These are phyloP conservation scores for Brassica balearica DNA, from an alignment of 441 rosid species.

Conservation along the genomic window DNA sequence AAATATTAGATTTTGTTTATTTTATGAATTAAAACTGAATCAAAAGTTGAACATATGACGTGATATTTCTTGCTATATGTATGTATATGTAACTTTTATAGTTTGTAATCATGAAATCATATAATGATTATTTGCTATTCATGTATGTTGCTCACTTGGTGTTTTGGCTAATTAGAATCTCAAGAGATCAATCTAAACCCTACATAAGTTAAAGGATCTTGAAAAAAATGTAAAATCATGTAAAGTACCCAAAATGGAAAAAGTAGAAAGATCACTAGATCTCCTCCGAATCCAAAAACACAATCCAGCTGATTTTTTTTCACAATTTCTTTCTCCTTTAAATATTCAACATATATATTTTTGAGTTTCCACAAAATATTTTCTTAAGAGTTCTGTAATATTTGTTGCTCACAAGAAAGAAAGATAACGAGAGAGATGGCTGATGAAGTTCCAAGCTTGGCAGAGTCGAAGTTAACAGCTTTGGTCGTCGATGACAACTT, in stretches of 20 bases:
- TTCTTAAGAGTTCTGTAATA: background rate
- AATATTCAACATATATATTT: background rate
- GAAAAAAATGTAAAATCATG: background rate
- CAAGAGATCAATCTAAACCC: constrained; percentile 27
- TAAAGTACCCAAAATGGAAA: constrained; percentile 24
- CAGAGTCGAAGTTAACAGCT: constrained; percentile 52
- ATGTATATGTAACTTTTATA: background rate
- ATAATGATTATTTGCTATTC: constrained; percentile 30
- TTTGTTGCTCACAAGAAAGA: background rate
- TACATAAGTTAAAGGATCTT: constrained; percentile 11
- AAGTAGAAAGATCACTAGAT: constrained; percentile 15
- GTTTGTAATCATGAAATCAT: background rate
- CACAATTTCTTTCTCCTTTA: constrained; percentile 12
- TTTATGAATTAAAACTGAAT: background rate
- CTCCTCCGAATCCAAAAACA: constrained; percentile 35
- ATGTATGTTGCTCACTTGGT: constrained; percentile 19
- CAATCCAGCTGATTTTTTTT: constrained; percentile 30
- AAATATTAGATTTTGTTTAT: background rate
- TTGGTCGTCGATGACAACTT: constrained; percentile 70
- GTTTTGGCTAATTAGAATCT: constrained; percentile 21
- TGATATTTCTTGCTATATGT: constrained; percentile 28
- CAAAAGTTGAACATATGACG: background rate
- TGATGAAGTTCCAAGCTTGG: constrained; percentile 33
- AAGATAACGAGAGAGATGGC: background rate
- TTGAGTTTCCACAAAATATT: constrained; percentile 19